Base-by-base conservation (phyloP, 2,329 filamentous ascomycete species). In the Karstenula rhodostoma region DNA sequence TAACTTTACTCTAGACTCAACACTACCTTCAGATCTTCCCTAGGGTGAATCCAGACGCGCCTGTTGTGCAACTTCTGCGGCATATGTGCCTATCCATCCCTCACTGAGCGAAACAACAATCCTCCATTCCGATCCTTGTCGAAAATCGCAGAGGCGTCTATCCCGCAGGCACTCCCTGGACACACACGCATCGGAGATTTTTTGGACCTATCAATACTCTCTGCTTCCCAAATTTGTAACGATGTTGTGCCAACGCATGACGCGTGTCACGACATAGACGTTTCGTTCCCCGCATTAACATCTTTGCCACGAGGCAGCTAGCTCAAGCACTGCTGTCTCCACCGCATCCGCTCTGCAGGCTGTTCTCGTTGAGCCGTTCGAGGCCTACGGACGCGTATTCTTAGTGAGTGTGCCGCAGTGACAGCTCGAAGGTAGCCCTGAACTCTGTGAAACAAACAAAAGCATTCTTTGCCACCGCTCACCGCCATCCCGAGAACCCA, bases 191-290 rank as follows among this genome's bases (percentile, higher is more conserved):
- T 56, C 57, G 51, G 57, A 56, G 57, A 51, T 44, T 56, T 56
- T 56, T 59, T n/a, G 48, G 43, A 55, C 43, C 57, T 49, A 55
- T 54, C 56, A 52, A 15, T 32, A 22, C 52, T 15, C 54, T 56
- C 33, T 23, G 22, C 27, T 47, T 19, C 33, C 25, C 46, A 17
- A 8, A 33, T n/a, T 17, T 15, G 25, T 35, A 25, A 47, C 52
- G 7, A 35, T 17, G 29, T 23, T 22, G 43, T 47, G 46, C 29
- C 43, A 56, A 23, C 15, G 37, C 37, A 40, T 40, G 23, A 19
- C 7, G 15, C 8, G 50, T 42, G 4, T 42, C 43, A 50, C 44
- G 19, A 50, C 46, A 32, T 37, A 7, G 47, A 50, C 29, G n/a
- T 44, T 23, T 19, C 23, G 19, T 47, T 47, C 44, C 44, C 44